A percentile compares a stretch with the other conserved stretches of the same genome.
phyloP scores from a whole-genome alignment of 1,139 yeast species.

The Debaryomyces singareniensis region DNA sequence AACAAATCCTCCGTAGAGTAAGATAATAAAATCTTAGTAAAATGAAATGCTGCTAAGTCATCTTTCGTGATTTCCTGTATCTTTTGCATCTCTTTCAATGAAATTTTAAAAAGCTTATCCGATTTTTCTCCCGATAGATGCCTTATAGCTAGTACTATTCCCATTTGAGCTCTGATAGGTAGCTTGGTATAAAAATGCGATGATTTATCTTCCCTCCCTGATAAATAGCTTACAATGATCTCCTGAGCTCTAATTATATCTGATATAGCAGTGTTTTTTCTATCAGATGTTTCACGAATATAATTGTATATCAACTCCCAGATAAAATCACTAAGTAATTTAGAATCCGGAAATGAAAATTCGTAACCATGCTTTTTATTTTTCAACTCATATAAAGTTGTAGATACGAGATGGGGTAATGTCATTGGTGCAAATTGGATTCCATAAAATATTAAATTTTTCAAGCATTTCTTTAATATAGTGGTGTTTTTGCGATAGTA shows the following conservation, averaged over 20 bases:
- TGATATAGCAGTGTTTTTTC: constrained; percentile 3
- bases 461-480: constrained; percentile 16
- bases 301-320: constrained; percentile 18
- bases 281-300: constrained; percentile 6
- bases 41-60: constrained; percentile 18
- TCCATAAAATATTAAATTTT: constrained; percentile 22
- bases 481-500: constrained; percentile 13
- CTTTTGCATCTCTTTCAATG: constrained; percentile 14
- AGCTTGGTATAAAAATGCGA: constrained; percentile 13
- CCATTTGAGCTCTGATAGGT: constrained; percentile 31
- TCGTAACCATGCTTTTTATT: constrained; percentile 9
- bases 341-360: constrained; percentile 9
- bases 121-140: constrained; percentile 21
- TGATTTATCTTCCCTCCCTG: constrained; percentile 5
- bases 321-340: constrained; percentile 16
- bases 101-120: constrained; percentile 18
- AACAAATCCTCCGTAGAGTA: constrained; percentile 28
- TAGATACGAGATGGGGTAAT: constrained; percentile 13
- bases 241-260: constrained; percentile 26
- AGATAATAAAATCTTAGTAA: constrained; percentile 22
- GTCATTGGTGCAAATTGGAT: constrained; percentile 17
- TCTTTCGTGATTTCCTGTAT: constrained; percentile 7
- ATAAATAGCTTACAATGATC: constrained; percentile 16
- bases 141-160: constrained; percentile 28
- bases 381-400: constrained; percentile 11